Evolutionary conservation across 176 grass and related monocot genomes (phyloP), one percentile per base, ranked within the genome.

Genomic region (Eleusine coracana): DNA sequence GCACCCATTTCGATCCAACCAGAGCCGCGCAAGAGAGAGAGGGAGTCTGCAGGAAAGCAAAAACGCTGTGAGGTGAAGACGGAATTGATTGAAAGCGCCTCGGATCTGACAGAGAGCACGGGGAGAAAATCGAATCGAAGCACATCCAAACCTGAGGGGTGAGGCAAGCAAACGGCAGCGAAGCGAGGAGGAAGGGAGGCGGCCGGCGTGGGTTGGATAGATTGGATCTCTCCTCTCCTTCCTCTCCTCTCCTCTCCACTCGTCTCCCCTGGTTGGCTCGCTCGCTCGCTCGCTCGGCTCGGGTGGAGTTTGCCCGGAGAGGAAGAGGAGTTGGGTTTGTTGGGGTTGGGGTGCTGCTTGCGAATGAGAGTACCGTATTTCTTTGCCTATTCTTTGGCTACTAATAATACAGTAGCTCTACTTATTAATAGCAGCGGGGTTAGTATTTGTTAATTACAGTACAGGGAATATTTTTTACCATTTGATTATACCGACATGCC

Each of bases 401-500:
- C 0, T 28, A 62, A 62, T 62, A 28, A 62, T 28, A 62, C 59
- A 62, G 23, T 62, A 62, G 8, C n/a, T 6, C 21, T 60, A 56
- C 52, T 52, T 12, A 21, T 1, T 58, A 58, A 58, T 60, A 23
- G 6, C 9, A 59, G 55, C 0, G 55, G 17, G 6, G 21, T 17
- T 18, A 56, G 17, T 29, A 46, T 51, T 31, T 50, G 27, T 45
- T 66, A 52, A 79, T 77, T 84, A n/a, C 10, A 6, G 63, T 84
- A n/a, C 10, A 6, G 63, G 50, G 63, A 78, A 78, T 86, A 85
- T 80, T 42, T 80, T 70, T 86, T 52, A 31, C 4, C 77, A 75
- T 52, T 70, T 11, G 23, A 88, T 90, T 91, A 90, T 94, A 94
- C 94, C 78, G 91, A 90, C 89, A 97, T 83, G 89, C 82, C 83